Conservation (phyloP, 352 stramenopile species). For the Phytophthora uliginosa region DNA sequence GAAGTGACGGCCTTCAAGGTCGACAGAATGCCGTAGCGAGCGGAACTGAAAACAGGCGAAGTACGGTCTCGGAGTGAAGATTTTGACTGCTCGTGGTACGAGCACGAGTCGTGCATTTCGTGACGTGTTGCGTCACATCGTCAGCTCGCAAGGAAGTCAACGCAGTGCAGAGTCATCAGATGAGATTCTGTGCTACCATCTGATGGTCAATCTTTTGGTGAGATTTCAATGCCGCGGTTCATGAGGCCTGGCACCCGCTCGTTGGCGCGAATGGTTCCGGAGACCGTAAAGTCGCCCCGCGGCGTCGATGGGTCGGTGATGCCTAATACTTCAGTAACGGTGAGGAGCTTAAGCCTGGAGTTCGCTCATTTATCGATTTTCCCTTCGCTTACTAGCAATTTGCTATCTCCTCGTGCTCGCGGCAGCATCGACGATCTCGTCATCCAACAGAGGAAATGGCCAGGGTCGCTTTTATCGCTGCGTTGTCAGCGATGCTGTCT, state of each 20-base stretch:
- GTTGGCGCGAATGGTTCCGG: slow-evolving; percentile 5
- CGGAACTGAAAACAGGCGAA: too few relatives aligned
- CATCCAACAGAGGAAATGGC: slow-evolving; percentile 2
- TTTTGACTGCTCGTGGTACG: background rate
- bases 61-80: background rate
- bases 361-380: background rate
- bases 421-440: background rate
- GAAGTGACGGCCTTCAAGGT: background rate
- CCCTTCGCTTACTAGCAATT: background rate
- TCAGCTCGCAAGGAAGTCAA: slow-evolving; percentile 5
- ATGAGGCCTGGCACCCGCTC: slow-evolving; percentile 11
- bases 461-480: slow-evolving; percentile 15
- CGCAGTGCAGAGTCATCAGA: slow-evolving; percentile 4
- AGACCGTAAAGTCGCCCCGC: slow-evolving; percentile 11
- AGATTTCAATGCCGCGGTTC: background rate
- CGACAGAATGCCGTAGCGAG: too few relatives aligned
- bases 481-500: slow-evolving; percentile 1
- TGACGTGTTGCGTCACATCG: slow-evolving; percentile 4
- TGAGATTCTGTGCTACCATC: slow-evolving; percentile 6
- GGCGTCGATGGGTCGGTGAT: background rate
- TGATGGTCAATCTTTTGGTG: slow-evolving; percentile 24
- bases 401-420: too few relatives aligned
- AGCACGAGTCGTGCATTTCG: background rate
- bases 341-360: background rate
- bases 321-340: background rate